Conservation (phyloP, 371 early-diverging fungal genomes). For the Lichtheimia corymbifera region DNA sequence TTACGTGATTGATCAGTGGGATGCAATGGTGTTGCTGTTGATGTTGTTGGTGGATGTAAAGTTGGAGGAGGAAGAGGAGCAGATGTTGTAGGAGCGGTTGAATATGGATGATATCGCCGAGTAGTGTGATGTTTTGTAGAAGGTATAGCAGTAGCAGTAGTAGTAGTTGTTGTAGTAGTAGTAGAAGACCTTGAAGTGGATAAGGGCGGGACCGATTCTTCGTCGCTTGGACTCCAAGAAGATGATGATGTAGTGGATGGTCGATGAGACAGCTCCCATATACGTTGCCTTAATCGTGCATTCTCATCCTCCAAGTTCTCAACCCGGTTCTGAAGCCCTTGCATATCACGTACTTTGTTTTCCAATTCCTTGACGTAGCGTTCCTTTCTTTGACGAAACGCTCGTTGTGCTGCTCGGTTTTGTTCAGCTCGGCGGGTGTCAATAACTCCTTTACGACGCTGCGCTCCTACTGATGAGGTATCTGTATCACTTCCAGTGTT, state of each 20-base stretch:
- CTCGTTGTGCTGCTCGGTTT: conserved; percentile 72
- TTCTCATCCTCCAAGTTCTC: conserved; percentile 21
- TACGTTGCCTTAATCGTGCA: conserved; percentile 16
- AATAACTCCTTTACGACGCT: conserved; percentile 19
- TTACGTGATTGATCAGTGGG: conserved; percentile 4
- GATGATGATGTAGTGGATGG: conserved; percentile 1
- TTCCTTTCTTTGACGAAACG: conserved; percentile 72
- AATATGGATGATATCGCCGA: neutral
- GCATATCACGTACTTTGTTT: conserved; percentile 17
- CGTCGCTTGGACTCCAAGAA: no score
- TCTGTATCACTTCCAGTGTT: conserved; percentile 2
- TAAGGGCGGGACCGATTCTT: no score
- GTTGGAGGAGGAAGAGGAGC: neutral
- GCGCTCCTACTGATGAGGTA: neutral
- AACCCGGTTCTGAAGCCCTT: conserved; percentile 19
- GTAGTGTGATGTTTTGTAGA: neutral
- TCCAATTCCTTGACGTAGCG: conserved; percentile 60
- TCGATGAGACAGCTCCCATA: conserved; percentile 21
- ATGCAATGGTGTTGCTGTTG: conserved; percentile 2
- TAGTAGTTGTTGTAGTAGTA: neutral
- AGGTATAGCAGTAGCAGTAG: conserved; percentile 5
- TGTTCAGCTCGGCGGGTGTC: conserved; percentile 35
- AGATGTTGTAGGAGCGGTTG: neutral
- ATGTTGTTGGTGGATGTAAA: neutral
- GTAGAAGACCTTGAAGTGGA: neutral